phyloP scores from a whole-genome alignment of 139 green algal genomes.

The Ettlia oleoabundans region DNA sequence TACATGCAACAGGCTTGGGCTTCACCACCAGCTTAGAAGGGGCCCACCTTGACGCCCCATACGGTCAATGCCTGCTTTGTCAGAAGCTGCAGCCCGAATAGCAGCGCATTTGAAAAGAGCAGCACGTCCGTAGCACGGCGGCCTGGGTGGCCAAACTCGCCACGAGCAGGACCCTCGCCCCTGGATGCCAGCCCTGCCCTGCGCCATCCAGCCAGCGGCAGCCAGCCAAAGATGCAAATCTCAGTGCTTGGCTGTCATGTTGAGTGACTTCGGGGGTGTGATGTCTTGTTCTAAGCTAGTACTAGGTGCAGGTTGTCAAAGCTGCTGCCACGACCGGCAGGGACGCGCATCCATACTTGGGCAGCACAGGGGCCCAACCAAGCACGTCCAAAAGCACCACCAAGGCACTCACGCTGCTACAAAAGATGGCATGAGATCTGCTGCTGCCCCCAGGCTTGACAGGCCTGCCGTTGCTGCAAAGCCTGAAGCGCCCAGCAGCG shows the following conservation, averaged over 20 bases:
- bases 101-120: constrained; percentile 32
- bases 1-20: no score
- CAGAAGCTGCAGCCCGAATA: constrained; percentile 35
- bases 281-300: no score
- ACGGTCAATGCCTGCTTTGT: constrained; percentile 13
- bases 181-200: no score
- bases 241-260: no score
- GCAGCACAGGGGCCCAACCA: not conserved
- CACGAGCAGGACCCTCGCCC: not conserved
- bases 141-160: constrained; percentile 37
- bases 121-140: constrained; percentile 45
- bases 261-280: no score
- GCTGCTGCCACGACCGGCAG: no score
- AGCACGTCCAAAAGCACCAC: not conserved
- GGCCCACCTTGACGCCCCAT: constrained; percentile 31
- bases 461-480: constrained; percentile 6
- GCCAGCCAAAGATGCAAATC: no score
- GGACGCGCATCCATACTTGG: no score
- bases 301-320: no score
- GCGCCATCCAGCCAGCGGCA: no score
- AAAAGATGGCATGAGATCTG: not conserved
- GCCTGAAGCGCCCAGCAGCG: constrained; percentile 1
- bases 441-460: not conserved
- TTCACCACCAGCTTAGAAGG: not conserved
- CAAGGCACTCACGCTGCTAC: constrained; percentile 13